Base-by-base conservation (phyloP, 2,329 filamentous ascomycete species). In the Neocatenulostroma microsporum region DNA sequence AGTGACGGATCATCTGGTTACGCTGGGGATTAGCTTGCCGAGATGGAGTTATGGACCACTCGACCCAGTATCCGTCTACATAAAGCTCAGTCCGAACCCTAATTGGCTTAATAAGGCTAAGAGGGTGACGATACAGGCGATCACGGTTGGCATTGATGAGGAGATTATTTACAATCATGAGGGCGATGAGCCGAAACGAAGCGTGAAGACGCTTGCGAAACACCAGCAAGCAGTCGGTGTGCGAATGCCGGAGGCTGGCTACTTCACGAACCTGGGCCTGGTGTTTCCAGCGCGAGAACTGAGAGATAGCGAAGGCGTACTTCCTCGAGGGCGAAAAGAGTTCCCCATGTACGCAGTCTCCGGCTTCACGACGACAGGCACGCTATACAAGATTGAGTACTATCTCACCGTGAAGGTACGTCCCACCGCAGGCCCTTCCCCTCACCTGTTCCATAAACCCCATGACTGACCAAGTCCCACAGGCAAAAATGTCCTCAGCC, bases 141-240 rank as follows among this genome's bases (percentile, higher is more conserved):
- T 98, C 49, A 94, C 87, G 1, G 80, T 96, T 27, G 78, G 79
- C 11, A 93, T 98, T 50, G 91, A 96, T 56, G 91, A 98, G 62
- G 89, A 96, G 58, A 94, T 96, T 41, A 93, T 91, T n/a, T 98
- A 84, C 64, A 96, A 98, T 49, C 91, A 91, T 20, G 89, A 96
- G 62, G 91, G 91, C 32, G 91, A 96, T 56, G 91, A 96, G 58
- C 87, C 88, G 19, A 84, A 84, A 21, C 84, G 85, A 48, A 95
- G 94, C 62, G 70, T 86, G 49, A 95, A 94, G 62, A 83, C 80
- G 39, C 68, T 98, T 47, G 81, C 84, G 18, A 91, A 87, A 60
- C 83, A 89, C 51, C 81, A 81, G 1, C 85, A 95, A 54, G 67
- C 71, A 1, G 80, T 98, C 20, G 83, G 84, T 34, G 76, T 84